Evolutionary conservation across 2,329 filamentous ascomycete species (phyloP), one percentile per base, ranked within the genome.

Genomic region (Nectriaceae sp.): DNA sequence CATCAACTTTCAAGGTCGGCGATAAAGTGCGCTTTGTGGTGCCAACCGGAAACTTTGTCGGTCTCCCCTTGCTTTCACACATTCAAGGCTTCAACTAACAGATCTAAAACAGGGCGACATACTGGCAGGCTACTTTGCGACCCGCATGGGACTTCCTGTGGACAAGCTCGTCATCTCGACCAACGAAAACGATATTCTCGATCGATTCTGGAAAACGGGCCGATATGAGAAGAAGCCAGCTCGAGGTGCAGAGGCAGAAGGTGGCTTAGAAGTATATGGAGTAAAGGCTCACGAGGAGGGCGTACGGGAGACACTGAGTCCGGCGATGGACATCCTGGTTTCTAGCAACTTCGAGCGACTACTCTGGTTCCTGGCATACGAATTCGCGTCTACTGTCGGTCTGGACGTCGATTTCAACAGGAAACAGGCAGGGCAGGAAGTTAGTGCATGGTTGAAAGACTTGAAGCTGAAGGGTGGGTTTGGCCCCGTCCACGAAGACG

Each of bases 321-420:
- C 94, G 0, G 94, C 94, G 39, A 97, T 99, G 94, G 94, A 99
- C 69, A 97, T 97, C 57, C 79, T 97, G 3, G 92, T 97, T 11
- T 93, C 88, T 20, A 94, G 88, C 68, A 99, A 99, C 76, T 97
- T 99, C 67, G 94, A 99, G 77, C 84, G 94, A 24, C 78, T 99
- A 4, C 79, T 99, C 10, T 97, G 93, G 93, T 97, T 90, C 77
- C 77, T 97, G 21, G 87, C 90, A 2, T 89, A 90, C 72, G 81
- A 88, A 59, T 87, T 85, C 52, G 84, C 83, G 16, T 65, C 74
- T 6, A 74, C 68, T 11, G 76, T 77, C 4, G 80, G 81, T 42
- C 81, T 85, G 77, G 81, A 87, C 60, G 79, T 84, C 46, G 74
- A 79, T 55, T 86, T 80, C 76, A 85, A 82, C 69, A 82, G 82